Conservation (phyloP, 176 grass and related monocot genomes). For the Miscanthus lutarioriparius region DNA sequence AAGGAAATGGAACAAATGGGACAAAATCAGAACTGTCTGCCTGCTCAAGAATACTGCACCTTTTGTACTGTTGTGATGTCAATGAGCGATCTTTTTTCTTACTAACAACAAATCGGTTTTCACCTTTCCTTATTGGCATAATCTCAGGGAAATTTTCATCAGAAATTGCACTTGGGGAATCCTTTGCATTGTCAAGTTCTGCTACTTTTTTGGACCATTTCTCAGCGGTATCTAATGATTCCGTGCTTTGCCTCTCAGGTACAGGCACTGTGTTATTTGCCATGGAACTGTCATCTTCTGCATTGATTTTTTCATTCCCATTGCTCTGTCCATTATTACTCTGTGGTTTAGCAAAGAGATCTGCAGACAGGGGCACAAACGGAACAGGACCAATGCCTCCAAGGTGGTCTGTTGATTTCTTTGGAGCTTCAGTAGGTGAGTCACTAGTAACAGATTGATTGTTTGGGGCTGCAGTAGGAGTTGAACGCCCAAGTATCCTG, state of each 20-base stretch:
- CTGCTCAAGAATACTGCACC: constrained; percentile 64
- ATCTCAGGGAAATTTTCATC: constrained; percentile 63
- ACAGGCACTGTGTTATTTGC: not conserved
- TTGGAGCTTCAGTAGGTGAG: constrained; percentile 30
- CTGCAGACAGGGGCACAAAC: constrained; percentile 70
- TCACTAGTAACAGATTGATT: constrained; percentile 30
- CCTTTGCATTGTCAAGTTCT: constrained; percentile 36
- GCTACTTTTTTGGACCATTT: constrained; percentile 51
- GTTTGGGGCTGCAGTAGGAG: constrained; percentile 28
- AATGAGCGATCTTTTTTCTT: constrained; percentile 88
- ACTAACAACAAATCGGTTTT: constrained; percentile 85
- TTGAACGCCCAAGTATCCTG: constrained; percentile 72
- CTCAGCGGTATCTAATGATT: constrained; percentile 35
- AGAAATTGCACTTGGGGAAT: constrained; percentile 43
- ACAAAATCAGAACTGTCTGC: constrained; percentile 69
- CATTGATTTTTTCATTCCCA: constrained; percentile 17
- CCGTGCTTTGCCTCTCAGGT: constrained; percentile 14
- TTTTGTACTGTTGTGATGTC: constrained; percentile 78
- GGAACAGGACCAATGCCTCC: constrained; percentile 54
- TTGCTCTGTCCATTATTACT: constrained; percentile 40
- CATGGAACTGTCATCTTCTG: constrained; percentile 1
- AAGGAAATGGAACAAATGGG: constrained; percentile 89
- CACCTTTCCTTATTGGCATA: constrained; percentile 89
- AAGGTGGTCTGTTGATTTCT: constrained; percentile 41
- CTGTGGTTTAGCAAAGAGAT: constrained; percentile 66